Percentiles rank a stretch among this genome's conserved stretches.
phyloP scores from a whole-genome alignment of 129 eudicot species.

The Deinandra increscens region DNA sequence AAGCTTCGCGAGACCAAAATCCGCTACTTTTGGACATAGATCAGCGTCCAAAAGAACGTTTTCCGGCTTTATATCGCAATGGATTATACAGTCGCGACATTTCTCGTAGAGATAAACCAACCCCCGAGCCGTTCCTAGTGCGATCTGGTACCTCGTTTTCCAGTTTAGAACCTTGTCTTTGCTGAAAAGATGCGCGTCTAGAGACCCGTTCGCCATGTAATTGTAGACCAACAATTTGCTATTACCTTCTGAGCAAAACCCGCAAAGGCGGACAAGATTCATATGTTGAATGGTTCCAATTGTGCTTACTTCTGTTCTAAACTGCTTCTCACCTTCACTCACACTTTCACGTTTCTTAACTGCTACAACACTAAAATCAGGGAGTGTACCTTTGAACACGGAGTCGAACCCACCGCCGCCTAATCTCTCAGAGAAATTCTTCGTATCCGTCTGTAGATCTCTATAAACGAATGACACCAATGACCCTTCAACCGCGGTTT shows the following conservation, averaged over 20 bases:
- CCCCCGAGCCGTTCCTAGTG: constrained; percentile 67
- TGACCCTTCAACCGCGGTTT: constrained; percentile 50
- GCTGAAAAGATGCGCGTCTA: constrained; percentile 52
- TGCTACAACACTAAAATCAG: constrained; percentile 56
- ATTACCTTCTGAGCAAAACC: constrained; percentile 58
- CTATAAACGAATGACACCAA: constrained; percentile 42
- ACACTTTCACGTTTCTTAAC: constrained; percentile 69
- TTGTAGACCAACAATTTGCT: constrained; percentile 61
- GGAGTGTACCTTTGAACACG: constrained; percentile 51
- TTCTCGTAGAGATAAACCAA: constrained; percentile 66
- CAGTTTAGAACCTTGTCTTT: constrained; percentile 35
- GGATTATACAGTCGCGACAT: constrained; percentile 74
- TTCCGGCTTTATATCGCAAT: constrained; percentile 82
- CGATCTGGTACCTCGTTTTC: constrained; percentile 61
- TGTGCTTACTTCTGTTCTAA: constrained; percentile 70
- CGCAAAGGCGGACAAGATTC: constrained; percentile 70
- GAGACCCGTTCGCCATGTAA: constrained; percentile 64
- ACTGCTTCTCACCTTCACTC: constrained; percentile 70
- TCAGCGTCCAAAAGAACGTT: constrained; percentile 62
- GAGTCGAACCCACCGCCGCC: constrained; percentile 77
- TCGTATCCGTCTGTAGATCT: constrained; percentile 46
- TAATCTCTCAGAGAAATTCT: constrained; percentile 47
- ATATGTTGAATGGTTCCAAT: constrained; percentile 78
- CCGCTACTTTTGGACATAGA: constrained; percentile 58
- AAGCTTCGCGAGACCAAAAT: constrained; percentile 81